Base-by-base conservation (phyloP, 495 filamentous ascomycete genomes). In the Aspergillus nidulans region DNA sequence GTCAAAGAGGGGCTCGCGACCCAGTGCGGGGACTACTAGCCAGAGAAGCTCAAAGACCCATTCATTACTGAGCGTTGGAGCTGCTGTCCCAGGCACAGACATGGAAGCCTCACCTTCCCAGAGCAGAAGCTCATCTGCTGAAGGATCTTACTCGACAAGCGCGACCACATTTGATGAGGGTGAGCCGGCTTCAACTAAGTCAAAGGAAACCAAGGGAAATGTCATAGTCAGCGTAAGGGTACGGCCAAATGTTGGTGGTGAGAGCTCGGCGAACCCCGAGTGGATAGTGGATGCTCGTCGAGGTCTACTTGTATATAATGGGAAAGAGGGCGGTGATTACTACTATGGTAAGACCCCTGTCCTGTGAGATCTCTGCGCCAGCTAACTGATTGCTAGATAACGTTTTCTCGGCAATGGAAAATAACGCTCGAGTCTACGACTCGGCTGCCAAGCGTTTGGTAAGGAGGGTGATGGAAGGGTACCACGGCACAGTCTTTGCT, bases 401-500 rank as follows among this genome's bases (percentile, higher is more conserved):
- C 74, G 94, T 97, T 51, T 98, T 97, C 72, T 83, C 88, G 25
- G 83, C 90, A 8, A 83, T 92, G 61, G 91, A 97, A 66, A 86
- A 96, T 65, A 98, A 98, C 63, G 81, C 91, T 40, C 86, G 85
- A 68, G 92, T 97, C 13, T 98, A 98, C 62, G 95, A 97, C 69
- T 81, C 90, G 26, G 89, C 81, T 28, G 94, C 95, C 20, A 97
- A 97, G 72, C 88, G 94, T 28, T 77, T 98, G 28, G 94, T 98
- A 23, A 86, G 94, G 59, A 81, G 94, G 57, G 94, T 98, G 18
- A 98, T 98, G 94, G 92, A 98, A 76, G 94, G 94, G 26, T 98
- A 97, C 63, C 92, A 97, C 66, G 94, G 92, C 52, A 98, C 94
- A 1, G 94, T 98, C 15, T 98, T 98, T 63, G 94, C 94, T 18